Conservation (phyloP, 805 yeast species). For the Tanozyma kutaoensis region DNA sequence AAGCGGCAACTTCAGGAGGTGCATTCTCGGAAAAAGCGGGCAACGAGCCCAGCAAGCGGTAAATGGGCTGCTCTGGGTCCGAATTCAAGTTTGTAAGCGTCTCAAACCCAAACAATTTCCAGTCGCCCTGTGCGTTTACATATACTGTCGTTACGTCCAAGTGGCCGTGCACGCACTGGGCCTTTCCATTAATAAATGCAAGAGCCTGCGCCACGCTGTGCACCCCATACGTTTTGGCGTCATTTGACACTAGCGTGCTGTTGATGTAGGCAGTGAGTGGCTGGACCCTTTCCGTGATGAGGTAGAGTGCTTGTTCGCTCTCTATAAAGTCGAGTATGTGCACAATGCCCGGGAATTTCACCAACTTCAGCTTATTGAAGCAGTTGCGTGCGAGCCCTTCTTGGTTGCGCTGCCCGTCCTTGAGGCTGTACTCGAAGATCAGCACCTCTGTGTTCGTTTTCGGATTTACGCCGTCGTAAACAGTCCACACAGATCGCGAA, state of each 20-base stretch:
- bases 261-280: conserved; percentile 33
- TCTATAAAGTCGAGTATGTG: conserved; percentile 51
- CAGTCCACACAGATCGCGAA: conserved; percentile 40
- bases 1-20: conserved; percentile 35
- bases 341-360: conserved; percentile 61
- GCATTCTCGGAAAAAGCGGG: conserved; percentile 12
- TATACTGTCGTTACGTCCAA: conserved; percentile 40
- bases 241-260: conserved; percentile 12
- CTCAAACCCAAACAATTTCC: conserved; percentile 81
- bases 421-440: conserved; percentile 50
- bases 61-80: conserved; percentile 32
- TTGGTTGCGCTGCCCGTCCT: conserved; percentile 13
- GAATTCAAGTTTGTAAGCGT: conserved; percentile 34
- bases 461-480: conserved; percentile 45
- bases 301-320: conserved; percentile 39
- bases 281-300: conserved; percentile 54
- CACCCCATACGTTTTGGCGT: conserved; percentile 39
- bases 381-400: conserved; percentile 22
- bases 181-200: conserved; percentile 43
- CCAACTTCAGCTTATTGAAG: conserved; percentile 33
- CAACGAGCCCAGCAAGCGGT: conserved; percentile 15
- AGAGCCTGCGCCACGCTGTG: conserved; percentile 41
- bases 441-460: conserved; percentile 43
- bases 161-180: conserved; percentile 51
- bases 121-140: conserved; percentile 59